phyloP scores from a whole-genome alignment of 202 grass and related monocot genomes.

The Cymbopogon flexuosus region DNA sequence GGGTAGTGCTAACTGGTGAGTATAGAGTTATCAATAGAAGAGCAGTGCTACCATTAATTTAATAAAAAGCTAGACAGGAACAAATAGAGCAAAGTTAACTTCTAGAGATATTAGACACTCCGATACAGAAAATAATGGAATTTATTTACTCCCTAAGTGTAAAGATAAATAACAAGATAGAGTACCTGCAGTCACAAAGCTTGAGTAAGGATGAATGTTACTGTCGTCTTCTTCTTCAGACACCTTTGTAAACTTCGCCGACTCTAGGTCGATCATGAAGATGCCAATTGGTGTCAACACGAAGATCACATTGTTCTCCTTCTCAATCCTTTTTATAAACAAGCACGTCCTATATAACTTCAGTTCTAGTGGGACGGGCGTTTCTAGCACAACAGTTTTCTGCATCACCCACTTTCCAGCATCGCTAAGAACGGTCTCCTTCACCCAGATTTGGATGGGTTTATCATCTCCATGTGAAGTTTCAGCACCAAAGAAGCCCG shows the following conservation, averaged over 20 bases:
- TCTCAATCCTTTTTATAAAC: not conserved
- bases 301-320: not conserved
- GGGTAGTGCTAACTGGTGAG: too few relatives aligned
- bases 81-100: too few relatives aligned
- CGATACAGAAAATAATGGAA: too few relatives aligned
- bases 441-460: not conserved
- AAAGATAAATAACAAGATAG: not conserved
- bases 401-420: not conserved
- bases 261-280: not conserved
- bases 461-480: too few relatives aligned
- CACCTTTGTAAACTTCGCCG: not conserved
- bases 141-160: too few relatives aligned
- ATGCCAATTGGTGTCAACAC: accelerated
- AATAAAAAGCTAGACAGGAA: too few relatives aligned
- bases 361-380: not conserved
- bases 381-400: not conserved
- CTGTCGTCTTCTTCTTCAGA: not conserved
- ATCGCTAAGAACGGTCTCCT: not conserved
- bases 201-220: not conserved
- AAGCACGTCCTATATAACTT: too few relatives aligned
- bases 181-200: not conserved
- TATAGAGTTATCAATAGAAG: too few relatives aligned
- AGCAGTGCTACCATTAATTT: too few relatives aligned
- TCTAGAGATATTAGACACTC: too few relatives aligned
- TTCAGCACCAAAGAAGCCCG: too few relatives aligned